Evolutionary conservation across 2,329 filamentous ascomycete species (phyloP), one percentile per base, ranked within the genome.

Genomic region (Ophiosphaerella korrae): DNA sequence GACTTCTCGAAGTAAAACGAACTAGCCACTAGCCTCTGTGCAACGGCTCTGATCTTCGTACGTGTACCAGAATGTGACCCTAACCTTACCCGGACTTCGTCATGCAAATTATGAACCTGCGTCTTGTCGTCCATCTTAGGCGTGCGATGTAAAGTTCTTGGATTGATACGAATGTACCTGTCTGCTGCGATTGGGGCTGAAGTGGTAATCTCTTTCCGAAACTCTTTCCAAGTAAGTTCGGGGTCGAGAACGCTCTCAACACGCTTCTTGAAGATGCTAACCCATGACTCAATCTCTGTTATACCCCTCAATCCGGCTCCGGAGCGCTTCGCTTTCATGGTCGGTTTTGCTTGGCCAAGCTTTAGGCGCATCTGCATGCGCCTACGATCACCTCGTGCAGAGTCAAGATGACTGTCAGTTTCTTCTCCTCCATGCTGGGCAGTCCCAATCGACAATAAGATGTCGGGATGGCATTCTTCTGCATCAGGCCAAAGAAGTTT

Each of bases 191-290:
- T 6, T 6, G 11, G 4, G 4, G 5, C 4, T 4, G 36, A 38
- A 18, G 48, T 48, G 8, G 68, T 56, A 24, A 67, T 60, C 16
- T 63, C 61, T 8, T 52, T 55, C 7, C 65, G 50, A 52, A 73
- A 74, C 5, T 67, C 60, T 5, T 60, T 62, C 72, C 72, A 74
- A 1, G 65, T 64, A 9, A 65, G 42, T 48, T 74, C 72, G 1
- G 71, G 63, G 36, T 74, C 70, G 0, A 74, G 57, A 3, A 72
- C 59, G 45, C 70, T 69, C 37, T 74, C 68, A 4, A 62, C 24
- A 5, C 24, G 5, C 5, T 8, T 26, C 5, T 5, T 8, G 5
- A 26, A 5, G 5, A 26, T 8, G 8, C 24, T 26, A 8, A 26
- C 5, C 24, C 24, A 26, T 26, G 24, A 5, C 8, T 5, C 24